These are phyloP conservation scores for Nakaseomyces bracarensis DNA, from an alignment of 1,139 yeast species.

Conservation along the genomic window DNA sequence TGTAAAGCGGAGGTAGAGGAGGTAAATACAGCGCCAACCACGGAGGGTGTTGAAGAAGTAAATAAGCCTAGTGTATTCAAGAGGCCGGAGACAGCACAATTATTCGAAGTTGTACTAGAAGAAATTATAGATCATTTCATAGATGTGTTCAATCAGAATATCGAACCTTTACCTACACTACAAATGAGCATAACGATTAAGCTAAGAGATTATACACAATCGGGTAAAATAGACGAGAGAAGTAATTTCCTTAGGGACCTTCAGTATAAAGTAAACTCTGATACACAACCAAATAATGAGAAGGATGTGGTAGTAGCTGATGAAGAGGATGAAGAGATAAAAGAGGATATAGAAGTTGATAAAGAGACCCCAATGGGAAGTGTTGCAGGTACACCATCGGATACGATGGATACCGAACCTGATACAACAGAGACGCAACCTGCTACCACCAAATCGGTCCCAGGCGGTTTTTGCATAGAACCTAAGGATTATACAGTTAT, in stretches of 20 bases:
- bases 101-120: conserved; percentile 22
- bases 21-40: conserved; percentile 10
- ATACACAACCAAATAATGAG: not conserved
- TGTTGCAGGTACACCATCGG: conserved; percentile 1
- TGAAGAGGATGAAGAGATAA: not conserved
- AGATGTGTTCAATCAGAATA: conserved; percentile 31
- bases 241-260: conserved; percentile 20
- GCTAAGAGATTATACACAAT: conserved; percentile 25
- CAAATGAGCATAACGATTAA: conserved; percentile 26
- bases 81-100: conserved; percentile 10
- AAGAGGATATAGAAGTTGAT: conserved; percentile 1
- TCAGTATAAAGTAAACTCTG: conserved; percentile 19
- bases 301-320: conserved; percentile 23
- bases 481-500: conserved; percentile 39
- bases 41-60: conserved; percentile 6
- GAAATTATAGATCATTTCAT: conserved; percentile 31
- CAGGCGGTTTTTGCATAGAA: conserved; percentile 7
- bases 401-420: conserved; percentile 2
- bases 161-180: conserved; percentile 30
- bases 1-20: conserved; percentile 34
- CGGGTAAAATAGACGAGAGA: conserved; percentile 17
- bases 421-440: not conserved
- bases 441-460: not conserved
- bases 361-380: conserved; percentile 2
- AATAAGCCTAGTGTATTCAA: conserved; percentile 13